Base-by-base conservation (phyloP, 192 early-diverging fungal genomes). In the Coemansia sp. region DNA sequence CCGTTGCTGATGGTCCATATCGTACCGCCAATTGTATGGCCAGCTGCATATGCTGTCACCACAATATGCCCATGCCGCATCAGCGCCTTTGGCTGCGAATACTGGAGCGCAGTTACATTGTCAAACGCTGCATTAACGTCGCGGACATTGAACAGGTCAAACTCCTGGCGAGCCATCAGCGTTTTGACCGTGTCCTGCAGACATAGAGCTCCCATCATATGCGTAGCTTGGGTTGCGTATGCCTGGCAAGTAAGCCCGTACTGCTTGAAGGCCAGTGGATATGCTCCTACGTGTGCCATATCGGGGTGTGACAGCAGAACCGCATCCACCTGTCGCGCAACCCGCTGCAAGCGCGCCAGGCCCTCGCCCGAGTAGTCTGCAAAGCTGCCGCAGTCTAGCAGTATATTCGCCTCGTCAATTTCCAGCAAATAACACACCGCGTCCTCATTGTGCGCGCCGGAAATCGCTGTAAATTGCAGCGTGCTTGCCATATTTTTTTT, bases 1-100 rank as follows among this genome's bases (percentile, higher is more conserved):
- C 93, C 93, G 58, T 93, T 96, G 62, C 87, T 89, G 50, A 99
- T 92, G 46, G 90, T 93, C 96, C 96, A 99, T 40, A 99, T 80
- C 1, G 94, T 93, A 16, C 96, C 96, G 56, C 96, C 96, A 23
- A 99, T 80, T 1, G 96, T 87, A 62, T 97, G 94, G 8, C 94
- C 96, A 2, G 94, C 96, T 14, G 86, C 70, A 71, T 90, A 90
- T 6, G 96, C 91, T 6, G 93, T 94, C 28, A 99, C 84, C 0
- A 86, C 87, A 11, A 97, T 93, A 4, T 88, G 89, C 56, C 86
- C 69, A 69, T 87, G 55, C 69, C 51, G 57, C 0, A 79, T 46
- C 11, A 97, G 79, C 1, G 82, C 66, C 47, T 77, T 84, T 1
- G 92, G 92, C 64, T 98, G 93, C 6, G 87, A 91, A 64, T 94